Conservation (phyloP, 495 filamentous ascomycete species). For the Neurospora sp. region DNA sequence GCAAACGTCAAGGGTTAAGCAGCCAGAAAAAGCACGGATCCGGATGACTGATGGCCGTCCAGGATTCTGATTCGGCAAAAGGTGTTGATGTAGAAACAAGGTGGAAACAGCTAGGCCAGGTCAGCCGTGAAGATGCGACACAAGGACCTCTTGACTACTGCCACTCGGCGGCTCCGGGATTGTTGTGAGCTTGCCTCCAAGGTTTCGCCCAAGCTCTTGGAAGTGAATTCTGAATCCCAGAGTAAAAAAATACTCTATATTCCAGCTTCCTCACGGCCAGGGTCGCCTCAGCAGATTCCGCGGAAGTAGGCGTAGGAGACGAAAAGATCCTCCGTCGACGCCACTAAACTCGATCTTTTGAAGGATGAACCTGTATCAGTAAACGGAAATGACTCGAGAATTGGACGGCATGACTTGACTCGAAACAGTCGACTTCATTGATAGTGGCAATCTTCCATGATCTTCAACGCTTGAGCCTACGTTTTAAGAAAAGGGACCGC, state of each 20-base stretch:
- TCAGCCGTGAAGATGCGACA: neutral
- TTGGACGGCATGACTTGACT: neutral
- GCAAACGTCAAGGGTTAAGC: neutral
- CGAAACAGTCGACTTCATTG: neutral
- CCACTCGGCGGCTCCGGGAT: neutral
- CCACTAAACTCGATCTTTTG: neutral
- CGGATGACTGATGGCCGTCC: neutral
- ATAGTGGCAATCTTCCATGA: neutral
- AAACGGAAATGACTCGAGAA: constrained; percentile 1
- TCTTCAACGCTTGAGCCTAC: neutral
- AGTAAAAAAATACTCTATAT: neutral
- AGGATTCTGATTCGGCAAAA: constrained; percentile 7
- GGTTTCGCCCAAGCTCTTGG: neutral
- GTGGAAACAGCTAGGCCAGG: constrained; percentile 2
- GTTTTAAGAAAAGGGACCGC: neutral
- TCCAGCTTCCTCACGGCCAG: neutral
- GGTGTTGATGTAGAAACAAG: neutral
- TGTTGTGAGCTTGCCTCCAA: neutral
- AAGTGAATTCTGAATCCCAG: neutral
- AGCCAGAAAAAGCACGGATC: constrained; percentile 2
- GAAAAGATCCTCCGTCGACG: neutral
- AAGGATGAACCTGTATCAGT: neutral
- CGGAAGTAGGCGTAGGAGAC: neutral
- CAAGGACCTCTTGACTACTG: neutral
- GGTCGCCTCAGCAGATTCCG: neutral